These are phyloP conservation scores for Trichoderma parareesei DNA, from an alignment of 495 filamentous ascomycete genomes.

Conservation along the genomic window DNA sequence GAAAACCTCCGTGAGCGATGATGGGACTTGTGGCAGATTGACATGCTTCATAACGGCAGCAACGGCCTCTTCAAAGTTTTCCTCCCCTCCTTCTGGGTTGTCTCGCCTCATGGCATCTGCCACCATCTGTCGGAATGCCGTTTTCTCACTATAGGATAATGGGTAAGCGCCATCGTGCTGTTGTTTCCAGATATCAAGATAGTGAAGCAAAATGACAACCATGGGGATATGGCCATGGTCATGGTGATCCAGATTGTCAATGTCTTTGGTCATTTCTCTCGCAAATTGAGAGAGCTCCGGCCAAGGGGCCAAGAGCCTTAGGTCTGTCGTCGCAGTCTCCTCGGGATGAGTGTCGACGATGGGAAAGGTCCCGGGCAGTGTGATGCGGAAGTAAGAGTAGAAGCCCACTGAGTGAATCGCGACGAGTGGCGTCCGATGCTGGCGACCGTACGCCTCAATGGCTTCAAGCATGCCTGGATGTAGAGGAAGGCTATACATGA, in stretches of 20 bases:
- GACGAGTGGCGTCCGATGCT: slow-evolving; percentile 64
- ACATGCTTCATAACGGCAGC: slow-evolving; percentile 81
- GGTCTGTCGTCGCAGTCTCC: slow-evolving; percentile 72
- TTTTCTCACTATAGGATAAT: slow-evolving; percentile 75
- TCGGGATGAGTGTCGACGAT: slow-evolving; percentile 97
- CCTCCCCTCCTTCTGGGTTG: slow-evolving; percentile 82
- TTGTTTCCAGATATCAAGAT: slow-evolving; percentile 75
- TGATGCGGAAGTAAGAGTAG: slow-evolving; percentile 73
- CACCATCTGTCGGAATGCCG: slow-evolving; percentile 65
- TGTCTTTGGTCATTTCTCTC: slow-evolving; percentile 49
- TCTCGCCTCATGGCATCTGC: slow-evolving; percentile 56
- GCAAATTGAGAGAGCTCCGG: slow-evolving; percentile 65
- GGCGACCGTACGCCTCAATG: slow-evolving; percentile 49
- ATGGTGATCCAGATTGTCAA: slow-evolving; percentile 65
- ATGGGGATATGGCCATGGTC: slow-evolving; percentile 94
- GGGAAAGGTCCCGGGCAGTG: slow-evolving; percentile 70
- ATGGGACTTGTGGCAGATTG: slow-evolving; percentile 49
- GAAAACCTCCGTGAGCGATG: slow-evolving; percentile 69
- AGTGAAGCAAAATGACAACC: slow-evolving; percentile 74
- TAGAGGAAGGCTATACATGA: slow-evolving; percentile 68
- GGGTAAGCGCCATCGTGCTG: slow-evolving; percentile 63
- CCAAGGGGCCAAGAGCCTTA: slow-evolving; percentile 84
- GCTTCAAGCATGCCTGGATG: slow-evolving; percentile 46
- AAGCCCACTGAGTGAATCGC: slow-evolving; percentile 84
- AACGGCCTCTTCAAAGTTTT: slow-evolving; percentile 93